Base-by-base conservation (phyloP, 208 protist genomes). In the Herpetomonas samuelpessoai region DNA sequence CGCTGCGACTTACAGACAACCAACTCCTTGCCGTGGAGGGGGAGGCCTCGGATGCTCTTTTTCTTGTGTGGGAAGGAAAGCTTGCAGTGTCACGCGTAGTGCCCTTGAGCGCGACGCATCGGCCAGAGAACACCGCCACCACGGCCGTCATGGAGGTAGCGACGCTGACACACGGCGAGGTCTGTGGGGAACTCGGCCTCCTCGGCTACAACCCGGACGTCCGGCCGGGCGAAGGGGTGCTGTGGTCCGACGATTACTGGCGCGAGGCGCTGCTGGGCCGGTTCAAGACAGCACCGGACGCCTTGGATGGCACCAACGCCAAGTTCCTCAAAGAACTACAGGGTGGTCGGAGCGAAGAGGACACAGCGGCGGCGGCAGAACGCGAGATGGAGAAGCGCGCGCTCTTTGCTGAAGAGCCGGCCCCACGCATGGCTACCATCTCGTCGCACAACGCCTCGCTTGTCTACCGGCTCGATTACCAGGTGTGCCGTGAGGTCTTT, bases 181-280 rank as follows among this genome's bases (percentile, higher is more conserved):
- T 87, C 25, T 86, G 83, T 55, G 87, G 87, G 1, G 87, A 93
- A 38, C 60, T 93, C 12, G 81, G 71, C 28, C 66, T 89, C 25
- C 68, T 93, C 14, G 63, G 61, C 41, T 68, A 89, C 49, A 58
- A 83, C 51, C 79, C 83, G 0, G 83, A 93, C 71, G 51, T 70
- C 28, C 73, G 77, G n/a, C 72, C 75, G 0, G 79, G 78, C 1
- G 74, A 83, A 6, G 78, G 74, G 25, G 67, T 58, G 19, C 53
- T 81, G 38, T 88, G 83, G 78, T 81, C 76, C 2, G 30, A 57
- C 18, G 61, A 39, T 19, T 87, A 93, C 67, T 93, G 83, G 83
- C 64, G 71, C 9, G 53, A 66, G 10, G 74, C 73, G 18, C 63
- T 91, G 35, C 19, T 19, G 44, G 22, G 19, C 19, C 44, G 50